Evolutionary conservation across 2,329 filamentous ascomycete species (phyloP).

Genomic region (Xylaria sp.): DNA sequence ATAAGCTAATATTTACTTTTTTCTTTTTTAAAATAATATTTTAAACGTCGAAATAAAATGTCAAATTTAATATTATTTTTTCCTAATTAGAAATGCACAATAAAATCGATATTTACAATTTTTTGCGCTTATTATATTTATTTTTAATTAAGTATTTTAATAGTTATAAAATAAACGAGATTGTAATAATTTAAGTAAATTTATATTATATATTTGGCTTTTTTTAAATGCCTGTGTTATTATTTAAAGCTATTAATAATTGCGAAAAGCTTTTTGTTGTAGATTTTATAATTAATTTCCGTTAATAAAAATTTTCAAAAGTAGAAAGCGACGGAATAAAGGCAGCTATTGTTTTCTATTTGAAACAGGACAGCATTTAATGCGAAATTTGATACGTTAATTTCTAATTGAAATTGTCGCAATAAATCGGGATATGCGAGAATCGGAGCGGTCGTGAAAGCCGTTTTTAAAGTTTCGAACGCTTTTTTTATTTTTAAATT

Average conservation of each 20-base stretch:
- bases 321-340: slow-evolving; percentile 18
- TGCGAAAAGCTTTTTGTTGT: slow-evolving; percentile 41
- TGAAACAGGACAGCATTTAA: slow-evolving; percentile 5
- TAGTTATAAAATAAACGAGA: slow-evolving; percentile 30
- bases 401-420: slow-evolving; percentile 26
- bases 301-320: slow-evolving; percentile 16
- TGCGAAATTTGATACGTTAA: slow-evolving; percentile 25
- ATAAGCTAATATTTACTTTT: too few relatives aligned
- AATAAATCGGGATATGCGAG: neutral
- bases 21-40: too few relatives aligned
- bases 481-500: neutral
- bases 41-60: neutral
- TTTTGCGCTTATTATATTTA: slow-evolving; percentile 25
- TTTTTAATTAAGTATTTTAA: slow-evolving; percentile 27
- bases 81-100: slow-evolving; percentile 20
- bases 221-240: slow-evolving; percentile 26
- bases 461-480: slow-evolving; percentile 1
- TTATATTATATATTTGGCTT: slow-evolving; percentile 9
- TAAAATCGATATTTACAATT: slow-evolving; percentile 23
- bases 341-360: neutral
- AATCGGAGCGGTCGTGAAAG: neutral
- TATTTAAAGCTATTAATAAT: slow-evolving; percentile 34
- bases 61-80: neutral
- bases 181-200: slow-evolving; percentile 28
- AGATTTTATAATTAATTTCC: slow-evolving; percentile 38